Percentiles rank a stretch among this genome's conserved stretches.
Conservation (phyloP, 345 rosid genomes). For the Draba incana region DNA sequence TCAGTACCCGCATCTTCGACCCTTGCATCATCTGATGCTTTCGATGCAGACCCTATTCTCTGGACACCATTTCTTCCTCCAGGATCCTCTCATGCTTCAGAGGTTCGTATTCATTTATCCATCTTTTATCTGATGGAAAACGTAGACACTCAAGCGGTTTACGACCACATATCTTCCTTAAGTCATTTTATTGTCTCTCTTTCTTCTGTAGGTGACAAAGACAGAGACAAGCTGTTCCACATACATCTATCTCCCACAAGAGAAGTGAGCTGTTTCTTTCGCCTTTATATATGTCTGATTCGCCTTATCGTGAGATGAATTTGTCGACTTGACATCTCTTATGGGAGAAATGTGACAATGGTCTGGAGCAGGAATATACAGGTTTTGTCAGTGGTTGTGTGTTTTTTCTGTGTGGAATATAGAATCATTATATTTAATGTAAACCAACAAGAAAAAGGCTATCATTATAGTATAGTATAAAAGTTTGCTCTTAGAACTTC, state of each 20-base stretch:
- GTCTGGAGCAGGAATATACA: constrained; percentile 36
- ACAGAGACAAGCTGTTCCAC: constrained; percentile 45
- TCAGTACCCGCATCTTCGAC: constrained; percentile 72
- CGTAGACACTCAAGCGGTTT: constrained; percentile 9
- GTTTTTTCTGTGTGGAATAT: constrained; percentile 32
- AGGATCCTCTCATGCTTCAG: constrained; percentile 65
- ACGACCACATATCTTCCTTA: background rate
- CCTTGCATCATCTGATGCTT: constrained; percentile 66
- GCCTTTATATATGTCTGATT: constrained; percentile 14
- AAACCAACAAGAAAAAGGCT: constrained; percentile 8
- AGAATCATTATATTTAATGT: constrained; percentile 33
- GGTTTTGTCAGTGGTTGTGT: constrained; percentile 35
- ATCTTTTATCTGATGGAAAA: background rate
- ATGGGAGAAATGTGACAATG: constrained; percentile 23
- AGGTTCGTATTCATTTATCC: constrained; percentile 52
- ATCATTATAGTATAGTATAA: constrained; percentile 31
- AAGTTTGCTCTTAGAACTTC: constrained; percentile 27
- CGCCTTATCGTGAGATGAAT: constrained; percentile 33
- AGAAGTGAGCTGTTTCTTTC: constrained; percentile 29
- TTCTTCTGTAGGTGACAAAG: constrained; percentile 39
- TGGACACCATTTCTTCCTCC: constrained; percentile 85
- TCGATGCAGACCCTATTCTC: constrained; percentile 78
- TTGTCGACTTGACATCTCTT: constrained; percentile 28
- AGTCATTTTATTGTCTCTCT: constrained; percentile 3
- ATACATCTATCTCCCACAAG: constrained; percentile 40